These are phyloP conservation scores for Candida anutae DNA, from an alignment of 1,139 yeast genomes.

Conservation along the genomic window DNA sequence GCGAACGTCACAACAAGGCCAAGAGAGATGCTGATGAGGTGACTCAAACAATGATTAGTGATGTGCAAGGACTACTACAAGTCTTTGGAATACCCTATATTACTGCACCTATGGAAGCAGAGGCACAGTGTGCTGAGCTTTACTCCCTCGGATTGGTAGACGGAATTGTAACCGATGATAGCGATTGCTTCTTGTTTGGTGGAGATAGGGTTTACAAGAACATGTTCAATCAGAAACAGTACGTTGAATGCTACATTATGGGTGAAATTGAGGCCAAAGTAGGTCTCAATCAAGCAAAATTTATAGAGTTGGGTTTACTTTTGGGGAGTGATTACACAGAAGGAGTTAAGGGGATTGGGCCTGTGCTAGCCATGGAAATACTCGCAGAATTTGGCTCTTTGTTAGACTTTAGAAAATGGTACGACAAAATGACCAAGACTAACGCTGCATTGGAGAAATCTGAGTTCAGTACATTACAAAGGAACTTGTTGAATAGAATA, in stretches of 20 bases:
- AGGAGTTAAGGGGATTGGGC: conserved; percentile 88
- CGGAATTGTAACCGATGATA: conserved; percentile 95
- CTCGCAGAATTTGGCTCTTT: conserved; percentile 69
- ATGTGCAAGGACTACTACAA: conserved; percentile 79
- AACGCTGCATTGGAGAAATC: conserved; percentile 30
- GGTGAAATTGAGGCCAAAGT: conserved; percentile 54
- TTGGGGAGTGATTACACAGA: conserved; percentile 93
- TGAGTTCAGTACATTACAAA: not conserved
- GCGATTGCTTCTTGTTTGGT: conserved; percentile 93
- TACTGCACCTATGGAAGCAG: conserved; percentile 98
- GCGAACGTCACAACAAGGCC: conserved; percentile 56
- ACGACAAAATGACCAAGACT: conserved; percentile 14
- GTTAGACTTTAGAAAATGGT: conserved; percentile 30
- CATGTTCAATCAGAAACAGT: conserved; percentile 90
- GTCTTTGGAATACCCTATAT: conserved; percentile 90
- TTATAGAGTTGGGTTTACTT: conserved; percentile 74
- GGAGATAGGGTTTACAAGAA: conserved; percentile 81
- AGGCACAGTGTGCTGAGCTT: conserved; percentile 91
- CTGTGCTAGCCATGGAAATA: conserved; percentile 89
- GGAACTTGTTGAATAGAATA: conserved; percentile 44
- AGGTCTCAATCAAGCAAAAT: conserved; percentile 53
- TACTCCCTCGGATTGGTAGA: conserved; percentile 65
- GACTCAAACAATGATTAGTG: conserved; percentile 75
- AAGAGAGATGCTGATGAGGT: conserved; percentile 89
- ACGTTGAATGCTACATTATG: conserved; percentile 75